Percentiles rank a stretch among this genome's conserved stretches.
These are phyloP conservation scores for Albizia julibrissin DNA, from an alignment of 306 rosid species.

Conservation along the genomic window DNA sequence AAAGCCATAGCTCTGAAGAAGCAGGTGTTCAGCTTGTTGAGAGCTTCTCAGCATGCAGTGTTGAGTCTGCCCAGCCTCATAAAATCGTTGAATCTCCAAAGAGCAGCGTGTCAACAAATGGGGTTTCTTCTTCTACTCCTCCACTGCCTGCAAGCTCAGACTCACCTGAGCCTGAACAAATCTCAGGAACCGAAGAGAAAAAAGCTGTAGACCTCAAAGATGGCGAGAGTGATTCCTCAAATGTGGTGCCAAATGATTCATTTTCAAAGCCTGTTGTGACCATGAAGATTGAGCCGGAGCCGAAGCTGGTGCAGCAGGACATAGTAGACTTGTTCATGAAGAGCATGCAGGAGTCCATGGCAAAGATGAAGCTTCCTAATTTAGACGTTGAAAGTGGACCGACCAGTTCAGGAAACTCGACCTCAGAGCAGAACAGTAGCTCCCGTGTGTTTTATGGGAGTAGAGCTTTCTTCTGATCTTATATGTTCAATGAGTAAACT, in stretches of 20 bases:
- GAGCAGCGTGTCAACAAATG: slow-evolving; percentile 61
- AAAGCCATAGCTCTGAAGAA: slow-evolving; percentile 52
- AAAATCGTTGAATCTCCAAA: slow-evolving; percentile 74
- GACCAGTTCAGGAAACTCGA: slow-evolving; percentile 75
- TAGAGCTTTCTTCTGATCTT: slow-evolving; percentile 86
- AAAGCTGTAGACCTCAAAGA: slow-evolving; percentile 49
- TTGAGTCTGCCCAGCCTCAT: slow-evolving; percentile 49
- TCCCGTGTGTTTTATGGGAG: slow-evolving; percentile 94
- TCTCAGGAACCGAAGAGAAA: slow-evolving; percentile 46
- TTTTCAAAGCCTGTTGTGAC: slow-evolving; percentile 50
- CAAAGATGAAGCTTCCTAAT: slow-evolving; percentile 90
- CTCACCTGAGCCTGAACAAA: slow-evolving; percentile 52
- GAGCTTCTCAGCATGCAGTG: slow-evolving; percentile 51
- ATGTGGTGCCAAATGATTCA: slow-evolving; percentile 46
- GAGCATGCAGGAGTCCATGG: slow-evolving; percentile 98
- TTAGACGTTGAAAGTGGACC: slow-evolving; percentile 76
- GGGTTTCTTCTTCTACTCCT: slow-evolving; percentile 47
- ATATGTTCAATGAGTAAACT: slow-evolving; percentile 36
- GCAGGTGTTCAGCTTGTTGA: slow-evolving; percentile 55
- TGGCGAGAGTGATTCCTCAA: slow-evolving; percentile 61
- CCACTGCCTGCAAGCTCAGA: slow-evolving; percentile 54
- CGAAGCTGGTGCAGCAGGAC: slow-evolving; percentile 87
- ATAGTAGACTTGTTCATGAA: slow-evolving; percentile 96
- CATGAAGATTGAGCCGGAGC: slow-evolving; percentile 71
- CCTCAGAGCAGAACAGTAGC: slow-evolving; percentile 61